A percentile compares a stretch with the other conserved stretches of the same genome.
Evolutionary conservation across 352 stramenopile species (phyloP).

Genomic region (Globisporangium barbulae): DNA sequence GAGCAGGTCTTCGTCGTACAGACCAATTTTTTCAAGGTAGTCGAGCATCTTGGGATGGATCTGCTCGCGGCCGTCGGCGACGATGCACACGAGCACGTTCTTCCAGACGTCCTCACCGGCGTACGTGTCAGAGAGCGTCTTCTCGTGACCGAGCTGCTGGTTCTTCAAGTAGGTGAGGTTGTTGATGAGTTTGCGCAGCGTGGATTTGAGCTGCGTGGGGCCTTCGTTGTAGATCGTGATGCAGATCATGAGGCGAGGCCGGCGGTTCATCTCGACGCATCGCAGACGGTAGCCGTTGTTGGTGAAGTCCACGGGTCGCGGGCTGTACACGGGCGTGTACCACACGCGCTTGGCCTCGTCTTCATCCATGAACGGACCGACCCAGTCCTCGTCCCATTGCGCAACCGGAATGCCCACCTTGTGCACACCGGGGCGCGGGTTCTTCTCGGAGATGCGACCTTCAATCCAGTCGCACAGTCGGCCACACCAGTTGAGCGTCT

Average conservation of each 20-base stretch:
- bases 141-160: constrained; percentile 25
- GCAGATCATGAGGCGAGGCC: constrained; percentile 76
- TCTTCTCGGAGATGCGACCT: constrained; percentile 69
- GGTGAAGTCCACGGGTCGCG: constrained; percentile 67
- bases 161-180: constrained; percentile 75
- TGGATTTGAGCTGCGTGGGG: constrained; percentile 60
- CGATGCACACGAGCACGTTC: constrained; percentile 77
- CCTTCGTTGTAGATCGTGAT: constrained; percentile 88
- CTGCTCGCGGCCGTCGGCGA: constrained; percentile 75
- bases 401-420: constrained; percentile 72
- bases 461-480: constrained; percentile 83
- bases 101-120: constrained; percentile 73
- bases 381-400: constrained; percentile 76
- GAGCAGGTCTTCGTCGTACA: constrained; percentile 84
- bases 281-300: constrained; percentile 73
- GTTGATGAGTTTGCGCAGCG: constrained; percentile 79
- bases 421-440: constrained; percentile 69
- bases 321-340: constrained; percentile 81
- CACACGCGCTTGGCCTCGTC: constrained; percentile 73
- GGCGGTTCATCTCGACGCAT: constrained; percentile 70
- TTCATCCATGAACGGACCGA: constrained; percentile 64
- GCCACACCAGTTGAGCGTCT: constrained; percentile 85
- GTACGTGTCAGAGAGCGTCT: constrained; percentile 39
- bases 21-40: constrained; percentile 63
- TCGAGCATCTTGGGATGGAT: constrained; percentile 79